Conservation (phyloP, 2,329 filamentous ascomycete genomes). For the Helotiales sp. region DNA sequence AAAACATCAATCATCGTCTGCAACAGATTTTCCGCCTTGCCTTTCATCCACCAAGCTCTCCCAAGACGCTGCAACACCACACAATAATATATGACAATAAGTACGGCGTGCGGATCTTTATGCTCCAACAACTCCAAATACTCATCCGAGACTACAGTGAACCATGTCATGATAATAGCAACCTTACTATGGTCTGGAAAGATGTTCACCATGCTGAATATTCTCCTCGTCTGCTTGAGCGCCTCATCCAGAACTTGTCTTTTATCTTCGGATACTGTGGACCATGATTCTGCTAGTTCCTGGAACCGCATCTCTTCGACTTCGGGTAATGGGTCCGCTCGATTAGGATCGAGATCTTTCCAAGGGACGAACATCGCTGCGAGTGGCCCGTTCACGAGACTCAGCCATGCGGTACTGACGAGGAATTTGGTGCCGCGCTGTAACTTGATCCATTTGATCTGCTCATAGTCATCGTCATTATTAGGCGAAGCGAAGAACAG, state of each 20-base stretch:
- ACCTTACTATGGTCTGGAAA: slow-evolving; percentile 34
- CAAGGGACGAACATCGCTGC: slow-evolving; percentile 34
- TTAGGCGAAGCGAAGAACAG: slow-evolving; percentile 43
- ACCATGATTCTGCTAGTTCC: slow-evolving; percentile 29
- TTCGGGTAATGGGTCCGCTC: slow-evolving; percentile 23
- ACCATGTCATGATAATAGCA: slow-evolving; percentile 45
- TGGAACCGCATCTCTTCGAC: slow-evolving; percentile 30
- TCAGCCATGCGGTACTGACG: slow-evolving; percentile 27
- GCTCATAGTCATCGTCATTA: slow-evolving; percentile 36
- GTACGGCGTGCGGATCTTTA: slow-evolving; percentile 45
- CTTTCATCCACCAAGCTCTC: slow-evolving; percentile 50
- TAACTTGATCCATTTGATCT: slow-evolving; percentile 42
- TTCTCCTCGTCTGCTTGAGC: slow-evolving; percentile 23
- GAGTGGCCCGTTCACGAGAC: slow-evolving; percentile 36
- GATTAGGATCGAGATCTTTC: slow-evolving; percentile 26
- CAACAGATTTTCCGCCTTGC: slow-evolving; percentile 48
- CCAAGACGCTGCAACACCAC: slow-evolving; percentile 46
- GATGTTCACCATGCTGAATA: slow-evolving; percentile 33
- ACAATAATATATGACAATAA: slow-evolving; percentile 47
- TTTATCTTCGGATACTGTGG: slow-evolving; percentile 14
- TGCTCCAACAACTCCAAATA: slow-evolving; percentile 43
- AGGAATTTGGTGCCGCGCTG: slow-evolving; percentile 42
- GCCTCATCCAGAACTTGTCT: slow-evolving; percentile 24
- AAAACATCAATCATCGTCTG: slow-evolving; percentile 42
- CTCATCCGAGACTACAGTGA: slow-evolving; percentile 43